Base-by-base conservation (phyloP, 768 basidiomycete genomes). In the Tylopilus plumbeoviolaceoides region DNA sequence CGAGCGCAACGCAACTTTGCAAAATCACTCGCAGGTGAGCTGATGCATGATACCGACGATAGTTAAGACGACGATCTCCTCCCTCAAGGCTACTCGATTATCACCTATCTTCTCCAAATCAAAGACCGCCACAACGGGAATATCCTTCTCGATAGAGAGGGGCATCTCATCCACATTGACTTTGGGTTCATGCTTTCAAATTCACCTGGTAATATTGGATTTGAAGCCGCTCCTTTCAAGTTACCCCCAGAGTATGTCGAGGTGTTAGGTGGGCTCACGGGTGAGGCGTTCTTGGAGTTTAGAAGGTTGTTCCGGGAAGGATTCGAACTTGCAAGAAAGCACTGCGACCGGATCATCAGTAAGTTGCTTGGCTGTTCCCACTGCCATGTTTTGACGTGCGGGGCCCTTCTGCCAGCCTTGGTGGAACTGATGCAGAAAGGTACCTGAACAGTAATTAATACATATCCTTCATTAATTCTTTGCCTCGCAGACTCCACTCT, bases 201-300 rank as follows among this genome's bases (percentile, higher is more conserved):
- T 69, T 93, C 95, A 1, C 97, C 97, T 0, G 95, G 95, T 18
- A 95, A 95, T 66, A 89, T 99, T 57, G 91, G 95, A 25, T 98
- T 99, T 68, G 97, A 99, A 72, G 95, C 95, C n/a, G 95, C 97
- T 2, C 97, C 97, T 1, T 99, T 99, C 80, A 99, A 99, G 69
- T 73, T 98, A 12, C 86, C 94, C 8, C 76, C 87, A 48, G 97
- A 99, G 70, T 99, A 99, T 70, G 79, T 99, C 48, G 95, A 98
- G 60, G 90, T 99, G 27, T 77, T 99, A 28, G 97, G 97, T 9
- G 95, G 95, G 4, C 72, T 89, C 39, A 78, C 87, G 47, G 80
- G 85, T 27, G 75, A 84, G 21, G 78, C 88, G 12, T 98, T 87
- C 65, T 66, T 77, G 41, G 90, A 95, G 66, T 99, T 98, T 75